Evolutionary conservation across 768 basidiomycete species (phyloP).

Genomic region (Lactarius sp.): DNA sequence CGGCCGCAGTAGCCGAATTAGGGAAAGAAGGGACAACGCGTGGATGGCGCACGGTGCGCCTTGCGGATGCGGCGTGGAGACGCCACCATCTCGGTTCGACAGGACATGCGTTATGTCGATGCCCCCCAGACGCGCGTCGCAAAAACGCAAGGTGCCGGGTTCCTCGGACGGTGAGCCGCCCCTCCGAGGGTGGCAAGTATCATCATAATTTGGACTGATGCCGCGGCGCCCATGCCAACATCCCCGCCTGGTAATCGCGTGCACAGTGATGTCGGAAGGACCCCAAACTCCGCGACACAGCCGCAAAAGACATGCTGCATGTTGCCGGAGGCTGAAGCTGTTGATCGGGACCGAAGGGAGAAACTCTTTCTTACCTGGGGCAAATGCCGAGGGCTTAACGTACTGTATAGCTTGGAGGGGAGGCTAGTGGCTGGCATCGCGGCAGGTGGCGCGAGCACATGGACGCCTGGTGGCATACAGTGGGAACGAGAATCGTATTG

Average conservation of each 20-base stretch:
- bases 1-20: slow-evolving; percentile 18
- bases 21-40: slow-evolving; percentile 20
- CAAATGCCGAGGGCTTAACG: slow-evolving; percentile 16
- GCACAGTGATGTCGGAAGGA: slow-evolving; percentile 12
- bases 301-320: slow-evolving; percentile 9
- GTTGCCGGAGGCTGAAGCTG: slow-evolving; percentile 7
- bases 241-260: slow-evolving; percentile 22
- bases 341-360: slow-evolving; percentile 11
- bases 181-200: slow-evolving; percentile 19
- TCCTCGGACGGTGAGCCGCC: slow-evolving; percentile 22
- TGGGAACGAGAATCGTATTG: slow-evolving; percentile 22
- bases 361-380: background rate
- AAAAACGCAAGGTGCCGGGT: slow-evolving; percentile 23
- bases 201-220: slow-evolving; percentile 20
- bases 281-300: slow-evolving; percentile 24
- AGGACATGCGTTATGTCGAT: slow-evolving; percentile 22
- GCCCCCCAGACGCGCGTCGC: slow-evolving; percentile 20
- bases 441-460: slow-evolving; percentile 23
- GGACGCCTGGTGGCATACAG: slow-evolving; percentile 24
- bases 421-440: slow-evolving; percentile 17
- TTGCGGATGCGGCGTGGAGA: slow-evolving; percentile 24
- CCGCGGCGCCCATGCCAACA: slow-evolving; percentile 21
- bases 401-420: slow-evolving; percentile 10
- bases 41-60: slow-evolving; percentile 25
- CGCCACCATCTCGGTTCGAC: slow-evolving; percentile 22